Conservation (phyloP, 116 monocot genomes). For the Zostera marina region DNA sequence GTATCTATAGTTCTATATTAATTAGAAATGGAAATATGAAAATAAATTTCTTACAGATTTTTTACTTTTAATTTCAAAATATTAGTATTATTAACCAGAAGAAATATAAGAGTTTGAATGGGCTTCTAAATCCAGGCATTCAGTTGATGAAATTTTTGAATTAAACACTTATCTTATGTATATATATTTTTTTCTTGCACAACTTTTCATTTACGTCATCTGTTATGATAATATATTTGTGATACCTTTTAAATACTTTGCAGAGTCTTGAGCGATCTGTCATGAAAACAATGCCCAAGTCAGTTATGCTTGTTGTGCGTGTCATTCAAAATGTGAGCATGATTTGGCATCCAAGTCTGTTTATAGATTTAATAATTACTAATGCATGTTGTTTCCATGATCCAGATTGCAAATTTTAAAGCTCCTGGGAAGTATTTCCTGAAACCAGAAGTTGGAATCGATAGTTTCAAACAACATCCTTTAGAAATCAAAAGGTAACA, state of each 20-base stretch:
- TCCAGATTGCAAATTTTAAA: slow-evolving; percentile 68
- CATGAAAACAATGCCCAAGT: slow-evolving; percentile 34
- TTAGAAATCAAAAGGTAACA: slow-evolving; percentile 50
- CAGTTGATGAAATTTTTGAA: no score
- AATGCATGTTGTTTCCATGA: background rate
- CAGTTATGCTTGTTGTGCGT: slow-evolving; percentile 42
- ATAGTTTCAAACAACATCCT: slow-evolving; percentile 18
- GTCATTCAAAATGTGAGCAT: slow-evolving; percentile 46
- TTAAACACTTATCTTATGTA: no score
- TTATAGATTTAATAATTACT: background rate
- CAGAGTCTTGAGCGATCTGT: slow-evolving; percentile 46
- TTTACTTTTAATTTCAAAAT: no score
- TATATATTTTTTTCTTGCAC: background rate
- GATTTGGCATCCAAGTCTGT: background rate
- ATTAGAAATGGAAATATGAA: no score
- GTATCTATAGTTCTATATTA: no score
- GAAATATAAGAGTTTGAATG: no score
- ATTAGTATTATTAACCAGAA: no score
- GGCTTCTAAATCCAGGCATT: no score
- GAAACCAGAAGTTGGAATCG: slow-evolving; percentile 39
- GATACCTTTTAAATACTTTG: background rate
- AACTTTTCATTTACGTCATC: background rate
- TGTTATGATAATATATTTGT: background rate
- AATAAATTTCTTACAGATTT: no score
- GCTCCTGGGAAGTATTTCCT: slow-evolving; percentile 54